Evolutionary conservation across 192 early-diverging fungal genomes (phyloP).

Genomic region (Jimgerdemannia flammicorona): DNA sequence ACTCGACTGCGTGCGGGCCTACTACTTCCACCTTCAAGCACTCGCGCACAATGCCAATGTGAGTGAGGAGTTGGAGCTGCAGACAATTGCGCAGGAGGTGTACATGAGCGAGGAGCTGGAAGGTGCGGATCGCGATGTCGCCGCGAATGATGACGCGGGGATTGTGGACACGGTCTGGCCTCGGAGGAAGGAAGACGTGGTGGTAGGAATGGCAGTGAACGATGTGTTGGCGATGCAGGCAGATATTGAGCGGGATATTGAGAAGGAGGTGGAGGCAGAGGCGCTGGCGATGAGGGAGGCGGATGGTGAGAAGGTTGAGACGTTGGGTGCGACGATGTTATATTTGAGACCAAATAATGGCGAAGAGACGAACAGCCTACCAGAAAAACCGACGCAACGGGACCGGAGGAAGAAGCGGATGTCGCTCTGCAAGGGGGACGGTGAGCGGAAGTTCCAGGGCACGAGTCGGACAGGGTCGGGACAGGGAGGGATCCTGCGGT

Average conservation of each 20-base stretch:
- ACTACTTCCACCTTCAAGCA: constrained; percentile 1
- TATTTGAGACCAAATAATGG: no score
- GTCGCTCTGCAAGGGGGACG: neutral
- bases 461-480: neutral
- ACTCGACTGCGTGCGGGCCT: neutral
- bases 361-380: no score
- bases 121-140: no score
- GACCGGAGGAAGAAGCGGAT: neutral
- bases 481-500: neutral
- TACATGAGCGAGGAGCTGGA: neutral
- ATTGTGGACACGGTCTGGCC: neutral
- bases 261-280: neutral
- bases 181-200: neutral
- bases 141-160: neutral
- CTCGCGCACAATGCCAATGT: neutral
- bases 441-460: neutral
- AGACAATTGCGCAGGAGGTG: neutral
- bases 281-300: neutral
- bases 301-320: no score
- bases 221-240: neutral
- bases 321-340: no score
- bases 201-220: neutral
- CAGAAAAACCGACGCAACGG: neutral
- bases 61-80: neutral
- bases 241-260: neutral